Base-by-base conservation (phyloP, 495 filamentous ascomycete species). In the Aspergillus egyptiacus region DNA sequence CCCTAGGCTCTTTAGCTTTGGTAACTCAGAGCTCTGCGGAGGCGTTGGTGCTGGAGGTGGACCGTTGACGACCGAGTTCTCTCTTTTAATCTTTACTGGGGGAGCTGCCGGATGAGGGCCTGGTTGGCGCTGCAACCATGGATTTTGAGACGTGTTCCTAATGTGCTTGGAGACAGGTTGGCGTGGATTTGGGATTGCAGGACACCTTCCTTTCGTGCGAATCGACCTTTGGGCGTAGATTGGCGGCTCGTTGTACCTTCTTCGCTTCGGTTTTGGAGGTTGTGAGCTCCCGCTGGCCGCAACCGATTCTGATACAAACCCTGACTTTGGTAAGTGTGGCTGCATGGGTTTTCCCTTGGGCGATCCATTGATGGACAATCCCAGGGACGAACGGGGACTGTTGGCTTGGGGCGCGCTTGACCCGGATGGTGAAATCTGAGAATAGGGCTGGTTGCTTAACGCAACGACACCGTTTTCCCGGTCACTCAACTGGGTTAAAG, bases 211-310 rank as follows among this genome's bases (percentile, higher is more conserved):
- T 33, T 62, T 64, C 33, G 55, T 65, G 19, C 69, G 69, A 33
- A 47, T 52, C n/a, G 66, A 58, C 41, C 61, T 63, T 39, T 64
- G 70, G 32, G 75, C 75, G 51, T 57, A 78, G 41, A 76, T 66
- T 2, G 75, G 75, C 18, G 71, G 67, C 38, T 73, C 71, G 19
- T 68, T 62, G 54, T 67, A 74, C 31, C 71, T 64, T 51, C 64
- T 65, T 48, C 63, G 61, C 38, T 69, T 69, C 20, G 58, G 55
- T 30, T 61, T 70, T 10, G 65, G 69, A 4, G 54, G 64, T 40
- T 63, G 63, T 5, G 47, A 49, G 18, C 60, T 61, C 2, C 56
- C 42, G 10, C 34, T 62, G 3, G 55, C 15, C 18, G 13, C 22
- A 14, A 17, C 37, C 8, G 44, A 23, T 15, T 63, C 55, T 2